Conservation (phyloP, 441 rosid genomes). For the Corymbia citriodora region DNA sequence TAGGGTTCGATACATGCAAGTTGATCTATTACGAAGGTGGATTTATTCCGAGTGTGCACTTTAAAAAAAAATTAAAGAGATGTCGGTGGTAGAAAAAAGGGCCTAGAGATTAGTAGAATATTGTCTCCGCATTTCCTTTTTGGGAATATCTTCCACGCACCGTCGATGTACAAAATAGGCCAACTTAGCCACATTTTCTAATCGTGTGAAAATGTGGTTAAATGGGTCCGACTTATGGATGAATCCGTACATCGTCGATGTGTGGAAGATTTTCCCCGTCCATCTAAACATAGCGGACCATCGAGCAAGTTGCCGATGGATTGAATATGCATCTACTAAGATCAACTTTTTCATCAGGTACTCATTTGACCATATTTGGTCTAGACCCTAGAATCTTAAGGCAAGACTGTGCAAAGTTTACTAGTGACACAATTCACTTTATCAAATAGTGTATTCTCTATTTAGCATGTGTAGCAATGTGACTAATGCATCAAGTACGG, state of each 20-base stretch:
- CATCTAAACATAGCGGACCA: neutral
- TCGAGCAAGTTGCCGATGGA: neutral
- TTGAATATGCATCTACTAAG: neutral
- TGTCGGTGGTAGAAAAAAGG: neutral
- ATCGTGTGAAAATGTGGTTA: neutral
- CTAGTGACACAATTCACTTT: neutral
- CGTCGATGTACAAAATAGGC: neutral
- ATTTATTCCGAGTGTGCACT: neutral
- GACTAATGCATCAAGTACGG: neutral
- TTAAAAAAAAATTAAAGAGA: neutral
- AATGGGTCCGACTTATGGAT: neutral
- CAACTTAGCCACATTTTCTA: neutral
- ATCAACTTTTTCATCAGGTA: neutral
- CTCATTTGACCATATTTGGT: neutral
- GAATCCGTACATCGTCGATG: neutral
- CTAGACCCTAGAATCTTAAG: neutral
- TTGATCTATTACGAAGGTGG: neutral
- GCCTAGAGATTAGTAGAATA: neutral
- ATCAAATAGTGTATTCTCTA: neutral
- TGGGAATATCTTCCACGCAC: neutral
- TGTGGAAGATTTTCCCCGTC: neutral
- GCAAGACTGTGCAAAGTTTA: neutral
- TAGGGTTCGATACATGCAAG: neutral
- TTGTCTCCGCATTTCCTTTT: neutral
- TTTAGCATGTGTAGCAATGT: neutral